These are phyloP conservation scores for Petrea volubilis DNA, from an alignment of 257 asterid species.

Conservation along the genomic window DNA sequence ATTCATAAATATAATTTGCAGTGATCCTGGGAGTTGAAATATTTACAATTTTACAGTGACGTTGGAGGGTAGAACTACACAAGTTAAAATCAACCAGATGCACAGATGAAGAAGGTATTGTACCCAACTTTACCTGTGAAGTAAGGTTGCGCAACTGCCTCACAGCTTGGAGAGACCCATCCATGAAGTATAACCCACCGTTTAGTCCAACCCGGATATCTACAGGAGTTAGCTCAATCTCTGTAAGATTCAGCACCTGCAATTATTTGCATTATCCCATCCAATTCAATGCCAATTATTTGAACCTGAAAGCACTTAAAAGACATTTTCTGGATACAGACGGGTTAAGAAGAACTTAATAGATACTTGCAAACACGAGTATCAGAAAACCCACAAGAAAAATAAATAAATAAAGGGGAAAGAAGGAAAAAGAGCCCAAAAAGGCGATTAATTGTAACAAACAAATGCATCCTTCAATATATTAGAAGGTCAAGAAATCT, in stretches of 20 bases:
- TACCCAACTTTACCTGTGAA: slow-evolving; percentile 59
- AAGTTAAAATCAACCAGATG: slow-evolving; percentile 10
- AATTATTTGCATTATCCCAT: slow-evolving; percentile 17
- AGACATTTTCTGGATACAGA: not conserved
- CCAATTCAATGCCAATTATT: slow-evolving; percentile 14
- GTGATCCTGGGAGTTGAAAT: too few relatives aligned
- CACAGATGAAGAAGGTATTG: not conserved
- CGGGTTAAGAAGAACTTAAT: not conserved
- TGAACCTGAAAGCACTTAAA: not conserved
- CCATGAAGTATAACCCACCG: slow-evolving; percentile 95
- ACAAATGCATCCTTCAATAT: not conserved
- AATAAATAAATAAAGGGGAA: too few relatives aligned
- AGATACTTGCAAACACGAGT: not conserved
- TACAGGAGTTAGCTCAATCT: slow-evolving; percentile 80
- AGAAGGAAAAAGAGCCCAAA: not conserved
- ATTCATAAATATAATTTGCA: not conserved
- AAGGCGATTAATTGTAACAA: not conserved
- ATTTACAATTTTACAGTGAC: too few relatives aligned
- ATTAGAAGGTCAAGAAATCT: too few relatives aligned
- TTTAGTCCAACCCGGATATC: slow-evolving; percentile 86
- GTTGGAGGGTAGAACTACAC: slow-evolving; percentile 10
- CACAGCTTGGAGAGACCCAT: slow-evolving; percentile 93
- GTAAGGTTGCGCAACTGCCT: slow-evolving; percentile 73
- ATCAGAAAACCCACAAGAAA: not conserved
- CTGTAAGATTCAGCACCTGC: slow-evolving; percentile 86